Evolutionary conservation across 352 stramenopile species (phyloP), one percentile per base, ranked within the genome.

Genomic region (Phytophthora pistaciae): DNA sequence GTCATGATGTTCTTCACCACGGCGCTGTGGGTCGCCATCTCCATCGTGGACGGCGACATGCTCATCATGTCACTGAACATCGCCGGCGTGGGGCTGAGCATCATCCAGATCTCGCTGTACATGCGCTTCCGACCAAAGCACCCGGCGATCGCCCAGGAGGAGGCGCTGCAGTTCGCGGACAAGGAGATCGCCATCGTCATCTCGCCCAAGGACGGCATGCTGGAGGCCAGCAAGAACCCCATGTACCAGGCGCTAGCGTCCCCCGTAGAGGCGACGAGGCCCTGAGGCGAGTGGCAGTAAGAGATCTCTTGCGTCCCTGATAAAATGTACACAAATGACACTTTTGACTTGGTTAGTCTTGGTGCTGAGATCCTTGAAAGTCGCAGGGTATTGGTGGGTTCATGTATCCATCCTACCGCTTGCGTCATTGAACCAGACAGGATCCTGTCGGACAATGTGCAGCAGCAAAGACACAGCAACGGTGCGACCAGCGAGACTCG

Each of bases 61-160:
- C 68, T 79, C 55, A 74, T 79, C 46, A 72, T 79, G 54, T 63
- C 64, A 25, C 42, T 74, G 44, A 77, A 77, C 48, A 72, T 77
- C 36, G 70, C 67, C 6, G 68, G 72, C 14, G 54, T 71, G 25
- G 0, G 71, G 40, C 56, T 79, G 13, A 76, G 72, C 36, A 62
- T 68, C 49, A 65, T 71, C 16, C 72, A 79, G 59, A 71, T 79
- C 64, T 21, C 60, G 8, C 42, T 79, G 20, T 79, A 74, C 50
- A 53, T 66, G 13, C 66, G 56, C n/a, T 75, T 61, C 52, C 66
- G 60, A 68, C 64, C 58, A 60, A 44, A 38, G 10, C 38, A 58
- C 16, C 53, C 42, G 38, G 36, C 21, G 3, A 60, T 70, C 13
- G n/a, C 52, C 3, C 38, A 68, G 21, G 70, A 71, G 29, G 71